Base-by-base conservation (phyloP, 192 early-diverging fungal species). In the Coemansia sp. region DNA sequence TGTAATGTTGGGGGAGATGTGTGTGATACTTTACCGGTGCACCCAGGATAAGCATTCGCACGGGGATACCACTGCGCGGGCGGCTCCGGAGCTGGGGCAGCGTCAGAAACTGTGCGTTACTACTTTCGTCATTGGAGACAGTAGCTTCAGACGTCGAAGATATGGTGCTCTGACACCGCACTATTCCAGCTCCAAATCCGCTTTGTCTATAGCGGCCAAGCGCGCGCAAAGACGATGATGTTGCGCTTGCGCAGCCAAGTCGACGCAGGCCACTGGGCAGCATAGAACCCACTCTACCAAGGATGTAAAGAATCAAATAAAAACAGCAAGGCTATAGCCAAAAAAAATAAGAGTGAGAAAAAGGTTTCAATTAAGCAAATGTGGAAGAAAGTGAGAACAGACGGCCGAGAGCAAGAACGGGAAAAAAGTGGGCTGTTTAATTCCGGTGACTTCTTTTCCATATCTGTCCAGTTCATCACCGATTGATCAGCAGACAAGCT, bases 41-140 rank as follows among this genome's bases (percentile, higher is more conserved):
- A 16, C 90, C 91, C 6, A 93, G 85, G 41, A 93, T 86, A 63
- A 93, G 84, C 76, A 93, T 84, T 22, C 90, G 83, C 34, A 92
- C 79, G 20, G 92, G 88, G 12, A 62, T 69, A 38, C 79, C 85
- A 42, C 76, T 72, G 31, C 63, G 72, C 13, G 75, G 74, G 24
- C 41, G 54, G n/a, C 65, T 52, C 61, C 68, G 72, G 18, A 77
- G 67, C 43, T 59, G 72, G 33, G 47, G 71, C 34, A 51, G 12
- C 38, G 46, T 29, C 62, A 16, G 41, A 55, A 43, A 41, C 46
- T 36, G 41, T 10, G 55, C 6, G 65, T 44, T 51, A 47, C 40
- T 33, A 40, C 36, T 27, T 34, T 24, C 66, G n/a, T 47, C 20
- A 43, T 62, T 55, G 40, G 57, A 29, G n/a, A 44, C 29, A 36